Base-by-base conservation (phyloP, 805 yeast species). In the Spathaspora gorwiae region DNA sequence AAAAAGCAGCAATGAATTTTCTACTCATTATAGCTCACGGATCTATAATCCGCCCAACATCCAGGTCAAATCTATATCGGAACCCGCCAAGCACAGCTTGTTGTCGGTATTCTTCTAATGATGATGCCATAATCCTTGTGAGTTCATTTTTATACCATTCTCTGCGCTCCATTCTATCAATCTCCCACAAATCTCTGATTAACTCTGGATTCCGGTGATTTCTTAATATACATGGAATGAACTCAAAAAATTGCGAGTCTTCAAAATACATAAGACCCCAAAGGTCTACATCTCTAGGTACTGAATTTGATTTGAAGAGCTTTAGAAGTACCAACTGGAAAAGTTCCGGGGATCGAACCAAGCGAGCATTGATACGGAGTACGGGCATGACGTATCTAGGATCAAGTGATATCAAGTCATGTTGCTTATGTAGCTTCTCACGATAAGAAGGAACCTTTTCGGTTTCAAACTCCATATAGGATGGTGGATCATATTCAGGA, bases 331-430 rank as follows among this genome's bases (percentile, higher is more conserved):
- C 45, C 19, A 39, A 44, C 7, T 30, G 35, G 6, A 54, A 45
- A 19, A 37, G 42, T 13, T 27, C 26, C 10, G 48, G 40, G 34
- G 48, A 50, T 37, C 51, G 49, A 15, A 59, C 53, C 7, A 59
- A 32, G 2, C 50, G 30, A 26, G 51, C 49, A 42, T 62, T 62
- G 14, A 60, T 50, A 33, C 66, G 36, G 19, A 62, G 43, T 8
- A 60, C 54, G 2, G 65, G 65, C 9, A 48, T 41, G 2, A 51
- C 43, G 42, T 59, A 59, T 37, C 65, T 45, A 2, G 65, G 56
- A 42, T 62, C 66, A 47, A 59, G 60, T 4, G 65, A 60, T 12
- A 62, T 40, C 12, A 60, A 35, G 43, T 62, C 66, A 11, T 55
- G 47, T 42, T 54, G 52, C 35, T 57, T 53, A 42, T 60, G 65